Evolutionary conservation across 768 basidiomycete genomes (phyloP).

Genomic region (Rhodotorula kratochvilovae): DNA sequence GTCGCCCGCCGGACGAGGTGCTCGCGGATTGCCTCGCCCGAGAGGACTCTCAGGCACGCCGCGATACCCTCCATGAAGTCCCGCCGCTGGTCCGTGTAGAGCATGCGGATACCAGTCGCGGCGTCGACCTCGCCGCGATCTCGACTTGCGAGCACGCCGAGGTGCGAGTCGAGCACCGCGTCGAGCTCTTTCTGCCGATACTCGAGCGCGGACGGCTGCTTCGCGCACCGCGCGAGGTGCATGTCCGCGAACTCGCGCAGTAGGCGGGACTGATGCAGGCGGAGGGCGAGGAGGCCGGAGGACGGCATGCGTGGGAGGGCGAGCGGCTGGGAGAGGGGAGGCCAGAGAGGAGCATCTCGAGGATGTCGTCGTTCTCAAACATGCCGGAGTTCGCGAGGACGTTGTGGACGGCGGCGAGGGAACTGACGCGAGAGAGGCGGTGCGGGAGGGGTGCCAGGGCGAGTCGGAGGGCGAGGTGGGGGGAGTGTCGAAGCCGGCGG

Average conservation of each 20-base stretch:
- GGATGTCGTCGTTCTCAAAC: slow-evolving; percentile 56
- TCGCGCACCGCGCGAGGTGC: slow-evolving; percentile 61
- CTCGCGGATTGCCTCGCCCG: slow-evolving; percentile 21
- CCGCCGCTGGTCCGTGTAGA: slow-evolving; percentile 13
- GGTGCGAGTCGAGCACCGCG: slow-evolving; percentile 48
- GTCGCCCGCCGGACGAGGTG: slow-evolving; percentile 11
- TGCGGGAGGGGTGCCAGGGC: slow-evolving; percentile 46
- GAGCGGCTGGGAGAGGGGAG: slow-evolving; percentile 48
- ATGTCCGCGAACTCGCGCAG: slow-evolving; percentile 54
- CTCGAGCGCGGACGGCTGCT: slow-evolving; percentile 54
- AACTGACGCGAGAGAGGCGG: slow-evolving; percentile 50
- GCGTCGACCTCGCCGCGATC: slow-evolving; percentile 23
- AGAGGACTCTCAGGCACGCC: slow-evolving; percentile 8
- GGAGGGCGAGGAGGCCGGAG: slow-evolving; percentile 57
- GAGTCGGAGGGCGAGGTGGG: slow-evolving; percentile 40
- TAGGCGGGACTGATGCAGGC: slow-evolving; percentile 53
- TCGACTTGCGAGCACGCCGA: slow-evolving; percentile 55
- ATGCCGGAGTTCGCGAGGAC: slow-evolving; percentile 61
- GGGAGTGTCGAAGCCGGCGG: slow-evolving; percentile 41
- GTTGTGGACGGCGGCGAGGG: slow-evolving; percentile 55
- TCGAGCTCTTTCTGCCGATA: slow-evolving; percentile 53
- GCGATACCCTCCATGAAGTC: slow-evolving; percentile 34
- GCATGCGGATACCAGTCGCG: slow-evolving; percentile 12
- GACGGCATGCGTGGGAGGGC: slow-evolving; percentile 50
- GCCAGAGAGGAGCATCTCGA: slow-evolving; percentile 40